These are phyloP conservation scores for Blattamonas nauphoetae DNA, from an alignment of 78 protist species.

Conservation along the genomic window DNA sequence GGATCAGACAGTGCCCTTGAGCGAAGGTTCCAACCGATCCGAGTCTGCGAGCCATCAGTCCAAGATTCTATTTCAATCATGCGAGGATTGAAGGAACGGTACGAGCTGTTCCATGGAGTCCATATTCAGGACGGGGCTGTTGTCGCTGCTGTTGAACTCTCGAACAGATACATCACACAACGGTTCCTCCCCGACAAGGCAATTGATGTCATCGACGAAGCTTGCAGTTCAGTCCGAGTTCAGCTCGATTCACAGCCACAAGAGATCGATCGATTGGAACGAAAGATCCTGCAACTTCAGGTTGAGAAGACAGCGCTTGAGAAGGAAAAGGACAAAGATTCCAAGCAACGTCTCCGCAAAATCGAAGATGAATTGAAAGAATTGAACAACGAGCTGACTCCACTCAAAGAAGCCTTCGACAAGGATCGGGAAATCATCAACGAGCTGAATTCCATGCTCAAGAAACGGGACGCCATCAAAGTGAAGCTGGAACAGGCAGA, in stretches of 20 bases:
- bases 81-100: slow-evolving; percentile 71
- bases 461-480: slow-evolving; percentile 55
- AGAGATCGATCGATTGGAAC: slow-evolving; percentile 67
- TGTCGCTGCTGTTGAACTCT: slow-evolving; percentile 77
- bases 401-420: slow-evolving; percentile 56
- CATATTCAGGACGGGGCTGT: slow-evolving; percentile 81
- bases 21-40: slow-evolving; percentile 85
- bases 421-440: slow-evolving; percentile 61
- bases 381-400: slow-evolving; percentile 59
- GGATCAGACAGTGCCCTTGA: slow-evolving; percentile 96
- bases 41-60: slow-evolving; percentile 84
- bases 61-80: slow-evolving; percentile 86
- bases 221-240: slow-evolving; percentile 74
- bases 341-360: slow-evolving; percentile 40
- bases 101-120: slow-evolving; percentile 81
- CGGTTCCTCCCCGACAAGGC: slow-evolving; percentile 96
- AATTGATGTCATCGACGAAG: slow-evolving; percentile 95
- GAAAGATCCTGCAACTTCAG: slow-evolving; percentile 77
- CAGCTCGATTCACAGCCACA: slow-evolving; percentile 89
- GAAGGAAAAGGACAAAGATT: slow-evolving; percentile 54
- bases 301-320: slow-evolving; percentile 71
- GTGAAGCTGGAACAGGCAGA: slow-evolving; percentile 64
- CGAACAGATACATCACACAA: slow-evolving; percentile 77
- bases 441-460: slow-evolving; percentile 43
- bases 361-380: slow-evolving; percentile 46